These are phyloP conservation scores for Scutellaria galericulata DNA, from an alignment of 257 asterid species.

Conservation along the genomic window DNA sequence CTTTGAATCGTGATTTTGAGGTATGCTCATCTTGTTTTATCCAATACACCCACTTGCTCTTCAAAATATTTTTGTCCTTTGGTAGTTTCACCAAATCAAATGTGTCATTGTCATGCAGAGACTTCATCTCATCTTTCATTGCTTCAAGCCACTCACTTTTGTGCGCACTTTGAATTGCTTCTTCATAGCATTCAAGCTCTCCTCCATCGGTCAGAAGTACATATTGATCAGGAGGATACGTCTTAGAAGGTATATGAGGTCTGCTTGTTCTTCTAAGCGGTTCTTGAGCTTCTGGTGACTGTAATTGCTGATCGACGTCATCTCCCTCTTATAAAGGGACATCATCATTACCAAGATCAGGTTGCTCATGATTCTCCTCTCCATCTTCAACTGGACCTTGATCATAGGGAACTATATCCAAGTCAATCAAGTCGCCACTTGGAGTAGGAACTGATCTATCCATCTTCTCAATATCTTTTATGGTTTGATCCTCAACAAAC, in stretches of 20 bases:
- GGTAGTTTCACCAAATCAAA: constrained; percentile 15
- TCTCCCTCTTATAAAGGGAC: neutral
- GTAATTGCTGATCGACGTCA: too few relatives aligned
- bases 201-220: neutral
- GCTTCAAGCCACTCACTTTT: constrained; percentile 17
- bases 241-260: too few relatives aligned
- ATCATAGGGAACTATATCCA: too few relatives aligned
- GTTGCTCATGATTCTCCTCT: neutral
- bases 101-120: neutral
- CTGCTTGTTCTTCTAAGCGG: too few relatives aligned
- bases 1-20: neutral
- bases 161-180: neutral
- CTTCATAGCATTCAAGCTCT: constrained; percentile 18
- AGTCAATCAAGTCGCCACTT: too few relatives aligned
- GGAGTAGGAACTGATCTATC: neutral
- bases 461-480: neutral
- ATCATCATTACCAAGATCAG: neutral
- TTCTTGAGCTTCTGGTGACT: too few relatives aligned
- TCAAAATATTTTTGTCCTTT: too few relatives aligned
- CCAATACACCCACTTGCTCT: too few relatives aligned
- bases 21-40: neutral
- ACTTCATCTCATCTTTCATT: neutral
- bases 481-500: constrained; percentile 23
- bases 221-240: neutral
- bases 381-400: neutral